Percentiles rank a stretch among this genome's conserved stretches.
Conservation (phyloP, 805 yeast species). For the Gaillardinia entomophila region DNA sequence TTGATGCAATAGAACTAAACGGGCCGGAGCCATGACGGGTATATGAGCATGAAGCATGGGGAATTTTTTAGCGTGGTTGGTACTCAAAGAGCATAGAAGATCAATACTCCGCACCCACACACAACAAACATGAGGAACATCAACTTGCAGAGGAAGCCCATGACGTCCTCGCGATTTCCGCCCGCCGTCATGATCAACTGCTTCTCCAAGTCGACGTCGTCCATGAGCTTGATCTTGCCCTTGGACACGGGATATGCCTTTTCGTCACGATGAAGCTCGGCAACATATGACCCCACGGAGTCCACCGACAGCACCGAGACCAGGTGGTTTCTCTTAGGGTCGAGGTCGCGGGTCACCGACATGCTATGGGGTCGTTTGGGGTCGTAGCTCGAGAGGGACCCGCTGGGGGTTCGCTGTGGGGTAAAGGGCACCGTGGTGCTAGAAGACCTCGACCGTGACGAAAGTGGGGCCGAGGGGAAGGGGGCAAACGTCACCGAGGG, state of each 20-base stretch:
- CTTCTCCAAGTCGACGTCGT: conserved; percentile 30
- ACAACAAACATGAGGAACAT: conserved; percentile 22
- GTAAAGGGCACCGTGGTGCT: neutral
- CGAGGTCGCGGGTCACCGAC: conserved; percentile 1
- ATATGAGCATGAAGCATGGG: too few species aligned
- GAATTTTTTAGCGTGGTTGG: too few species aligned
- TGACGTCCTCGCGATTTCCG: conserved; percentile 28
- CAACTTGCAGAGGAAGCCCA: conserved; percentile 25
- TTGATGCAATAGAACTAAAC: too few species aligned
- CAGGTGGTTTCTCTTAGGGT: conserved; percentile 17
- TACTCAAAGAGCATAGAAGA: conserved; percentile 27
- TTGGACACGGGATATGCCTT: conserved; percentile 3
- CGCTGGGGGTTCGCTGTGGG: too few species aligned
- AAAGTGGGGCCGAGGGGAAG: neutral
- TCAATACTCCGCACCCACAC: conserved; percentile 27
- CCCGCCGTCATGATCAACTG: conserved; percentile 34
- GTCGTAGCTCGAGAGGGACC: too few species aligned
- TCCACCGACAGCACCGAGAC: conserved; percentile 17
- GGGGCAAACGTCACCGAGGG: conserved; percentile 4
- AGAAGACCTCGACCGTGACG: conserved; percentile 9
- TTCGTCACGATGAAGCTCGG: conserved; percentile 8
- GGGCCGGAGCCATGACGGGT: too few species aligned
- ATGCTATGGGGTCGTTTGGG: too few species aligned
- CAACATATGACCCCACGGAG: conserved; percentile 8
- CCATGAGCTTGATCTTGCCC: conserved; percentile 20